These are phyloP conservation scores for Actinomucor elegans DNA, from an alignment of 371 early-diverging fungal genomes.

Conservation along the genomic window DNA sequence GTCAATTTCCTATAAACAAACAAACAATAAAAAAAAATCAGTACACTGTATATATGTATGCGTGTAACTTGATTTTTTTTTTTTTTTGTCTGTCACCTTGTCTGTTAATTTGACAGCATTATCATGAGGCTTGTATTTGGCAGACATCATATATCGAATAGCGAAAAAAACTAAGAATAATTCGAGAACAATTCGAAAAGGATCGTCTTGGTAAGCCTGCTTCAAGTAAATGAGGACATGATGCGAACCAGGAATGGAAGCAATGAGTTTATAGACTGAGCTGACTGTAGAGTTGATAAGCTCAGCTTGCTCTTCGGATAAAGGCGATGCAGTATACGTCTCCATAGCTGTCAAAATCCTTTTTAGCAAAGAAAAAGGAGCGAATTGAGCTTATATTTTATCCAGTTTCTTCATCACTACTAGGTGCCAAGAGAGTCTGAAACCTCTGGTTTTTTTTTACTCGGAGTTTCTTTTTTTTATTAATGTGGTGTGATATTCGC, in stretches of 20 bases:
- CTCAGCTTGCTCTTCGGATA: slow-evolving; percentile 31
- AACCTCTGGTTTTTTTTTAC: too few species aligned
- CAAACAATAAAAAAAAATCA: background rate
- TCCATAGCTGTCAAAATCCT: too few species aligned
- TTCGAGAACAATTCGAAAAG: slow-evolving; percentile 89
- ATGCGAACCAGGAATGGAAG: slow-evolving; percentile 74
- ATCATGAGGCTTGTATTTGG: slow-evolving; percentile 83
- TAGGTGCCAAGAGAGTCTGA: too few species aligned
- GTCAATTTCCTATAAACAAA: slow-evolving; percentile 46
- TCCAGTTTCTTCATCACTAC: too few species aligned
- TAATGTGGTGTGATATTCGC: too few species aligned
- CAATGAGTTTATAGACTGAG: slow-evolving; percentile 39
- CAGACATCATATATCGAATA: slow-evolving; percentile 84
- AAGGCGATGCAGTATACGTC: background rate
- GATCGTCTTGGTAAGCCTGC: slow-evolving; percentile 96
- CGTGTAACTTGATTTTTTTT: too few species aligned
- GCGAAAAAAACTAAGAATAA: slow-evolving; percentile 85
- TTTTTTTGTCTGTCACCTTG: slow-evolving; percentile 72
- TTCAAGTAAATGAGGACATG: slow-evolving; percentile 82
- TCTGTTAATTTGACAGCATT: slow-evolving; percentile 83
- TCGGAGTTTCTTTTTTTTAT: too few species aligned
- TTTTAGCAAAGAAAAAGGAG: too few species aligned
- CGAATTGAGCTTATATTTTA: too few species aligned
- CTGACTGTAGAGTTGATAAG: slow-evolving; percentile 49
- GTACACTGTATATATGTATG: too few species aligned